Percentiles rank a stretch among this genome's conserved stretches.
Evolutionary conservation across 495 filamentous ascomycete genomes (phyloP).

Genomic region (Tuber calosporum): DNA sequence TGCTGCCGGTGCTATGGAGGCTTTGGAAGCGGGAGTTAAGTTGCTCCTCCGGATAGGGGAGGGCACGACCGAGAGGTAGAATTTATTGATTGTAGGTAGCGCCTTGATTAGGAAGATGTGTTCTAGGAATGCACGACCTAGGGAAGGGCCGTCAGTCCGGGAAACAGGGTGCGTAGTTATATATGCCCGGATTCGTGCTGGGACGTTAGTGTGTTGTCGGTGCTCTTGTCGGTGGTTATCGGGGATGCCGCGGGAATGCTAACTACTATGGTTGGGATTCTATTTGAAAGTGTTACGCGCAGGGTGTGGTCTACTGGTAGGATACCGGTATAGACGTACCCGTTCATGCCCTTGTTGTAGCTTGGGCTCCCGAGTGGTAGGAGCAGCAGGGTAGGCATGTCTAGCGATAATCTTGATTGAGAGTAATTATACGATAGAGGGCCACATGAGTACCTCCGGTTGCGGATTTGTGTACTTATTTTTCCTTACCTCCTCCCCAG

Average conservation of each 20-base stretch:
- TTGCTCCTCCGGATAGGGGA: slow-evolving; percentile 18
- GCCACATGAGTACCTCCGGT: slow-evolving; percentile 11
- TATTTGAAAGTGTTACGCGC: slow-evolving; percentile 34
- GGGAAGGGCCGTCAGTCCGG: slow-evolving; percentile 23
- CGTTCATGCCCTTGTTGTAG: slow-evolving; percentile 26
- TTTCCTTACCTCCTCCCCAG: slow-evolving; percentile 9
- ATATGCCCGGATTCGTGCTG: slow-evolving; percentile 31
- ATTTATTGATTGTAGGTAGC: slow-evolving; percentile 30
- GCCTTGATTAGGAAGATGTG: slow-evolving; percentile 39
- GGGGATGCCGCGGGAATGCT: slow-evolving; percentile 36
- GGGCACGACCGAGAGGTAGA: slow-evolving; percentile 33
- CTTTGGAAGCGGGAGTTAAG: slow-evolving; percentile 32
- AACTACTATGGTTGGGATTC: slow-evolving; percentile 16
- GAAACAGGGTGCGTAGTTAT: slow-evolving; percentile 30
- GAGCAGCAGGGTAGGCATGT: slow-evolving; percentile 22
- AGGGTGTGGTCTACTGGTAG: slow-evolving; percentile 31
- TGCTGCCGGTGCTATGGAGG: slow-evolving; percentile 21
- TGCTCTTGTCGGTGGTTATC: slow-evolving; percentile 18
- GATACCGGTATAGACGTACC: slow-evolving; percentile 31
- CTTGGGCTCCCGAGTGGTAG: slow-evolving; percentile 33
- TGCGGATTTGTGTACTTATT: slow-evolving; percentile 8
- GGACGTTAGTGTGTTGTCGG: slow-evolving; percentile 33
- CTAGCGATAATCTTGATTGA: slow-evolving; percentile 27
- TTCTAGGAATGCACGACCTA: slow-evolving; percentile 37
- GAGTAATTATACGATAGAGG: slow-evolving; percentile 36